These are phyloP conservation scores for Umbelopsis vinacea DNA, from an alignment of 192 early-diverging fungal genomes.

Conservation along the genomic window DNA sequence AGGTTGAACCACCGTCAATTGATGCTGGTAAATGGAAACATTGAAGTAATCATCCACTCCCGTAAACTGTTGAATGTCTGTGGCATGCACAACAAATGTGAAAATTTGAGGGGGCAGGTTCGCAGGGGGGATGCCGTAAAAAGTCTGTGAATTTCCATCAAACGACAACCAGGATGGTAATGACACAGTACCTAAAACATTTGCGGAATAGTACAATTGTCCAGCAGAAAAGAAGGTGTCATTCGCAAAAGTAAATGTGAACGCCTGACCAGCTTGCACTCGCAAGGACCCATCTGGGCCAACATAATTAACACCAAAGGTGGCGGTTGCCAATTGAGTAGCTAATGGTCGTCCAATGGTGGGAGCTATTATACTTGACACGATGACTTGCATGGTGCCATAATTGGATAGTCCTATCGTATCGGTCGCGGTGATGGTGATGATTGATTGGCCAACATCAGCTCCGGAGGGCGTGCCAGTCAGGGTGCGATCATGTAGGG, in stretches of 20 bases:
- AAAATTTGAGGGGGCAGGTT: not conserved
- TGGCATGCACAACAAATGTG: not conserved
- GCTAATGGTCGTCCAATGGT: not conserved
- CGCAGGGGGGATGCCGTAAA: not conserved
- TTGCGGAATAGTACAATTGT: not conserved
- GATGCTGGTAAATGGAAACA: conserved; percentile 2
- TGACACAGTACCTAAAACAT: not conserved
- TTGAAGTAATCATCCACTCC: conserved; percentile 9
- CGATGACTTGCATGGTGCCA: not conserved
- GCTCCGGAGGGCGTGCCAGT: not conserved
- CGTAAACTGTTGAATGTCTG: not conserved
- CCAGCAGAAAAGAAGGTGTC: not conserved
- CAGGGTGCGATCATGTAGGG: conserved; percentile 1
- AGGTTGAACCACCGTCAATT: not conserved
- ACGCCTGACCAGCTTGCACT: not conserved
- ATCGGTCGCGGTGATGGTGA: not conserved
- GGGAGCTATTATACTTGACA: not conserved
- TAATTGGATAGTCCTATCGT: not conserved
- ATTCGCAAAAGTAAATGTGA: not conserved
- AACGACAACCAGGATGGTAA: conserved; percentile 6
- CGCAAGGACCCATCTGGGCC: not conserved
- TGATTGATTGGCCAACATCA: not conserved
- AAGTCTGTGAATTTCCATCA: not conserved
- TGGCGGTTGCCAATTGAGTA: not conserved
- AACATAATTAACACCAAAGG: not conserved